Evolutionary conservation across 2,329 filamentous ascomycete genomes (phyloP).

Genomic region (Xylaria sp.): DNA sequence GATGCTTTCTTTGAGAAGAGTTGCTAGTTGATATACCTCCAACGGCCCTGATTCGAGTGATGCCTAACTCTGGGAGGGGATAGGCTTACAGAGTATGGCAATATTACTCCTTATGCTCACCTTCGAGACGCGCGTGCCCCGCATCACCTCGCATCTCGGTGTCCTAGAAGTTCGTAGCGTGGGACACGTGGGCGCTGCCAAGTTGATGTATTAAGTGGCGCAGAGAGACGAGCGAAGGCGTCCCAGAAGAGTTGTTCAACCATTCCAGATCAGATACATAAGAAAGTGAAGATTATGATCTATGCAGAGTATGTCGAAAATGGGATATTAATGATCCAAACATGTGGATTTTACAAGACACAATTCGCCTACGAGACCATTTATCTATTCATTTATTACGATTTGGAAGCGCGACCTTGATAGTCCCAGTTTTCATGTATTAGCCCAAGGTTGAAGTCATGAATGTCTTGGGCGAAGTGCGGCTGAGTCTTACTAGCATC

Average conservation of each 20-base stretch:
- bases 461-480: conserved; percentile 11
- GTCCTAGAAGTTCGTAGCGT: conserved; percentile 11
- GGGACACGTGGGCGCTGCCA: conserved; percentile 5
- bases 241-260: neutral
- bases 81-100: neutral
- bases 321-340: neutral
- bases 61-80: neutral
- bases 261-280: neutral
- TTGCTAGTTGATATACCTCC: neutral
- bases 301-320: neutral
- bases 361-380: no score
- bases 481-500: conserved; percentile 23
- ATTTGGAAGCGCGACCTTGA: no score
- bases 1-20: neutral
- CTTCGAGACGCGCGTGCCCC: neutral
- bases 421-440: neutral
- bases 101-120: neutral
- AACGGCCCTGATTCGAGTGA: neutral
- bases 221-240: neutral
- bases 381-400: neutral
- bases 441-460: conserved; percentile 18
- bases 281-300: neutral
- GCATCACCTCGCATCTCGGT: conserved; percentile 23
- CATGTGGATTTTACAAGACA: neutral
- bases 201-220: conserved; percentile 1